A percentile compares a stretch with the other conserved stretches of the same genome.
These are phyloP conservation scores for Xylaria polymorpha DNA, from an alignment of 2,329 filamentous ascomycete genomes.

Conservation along the genomic window DNA sequence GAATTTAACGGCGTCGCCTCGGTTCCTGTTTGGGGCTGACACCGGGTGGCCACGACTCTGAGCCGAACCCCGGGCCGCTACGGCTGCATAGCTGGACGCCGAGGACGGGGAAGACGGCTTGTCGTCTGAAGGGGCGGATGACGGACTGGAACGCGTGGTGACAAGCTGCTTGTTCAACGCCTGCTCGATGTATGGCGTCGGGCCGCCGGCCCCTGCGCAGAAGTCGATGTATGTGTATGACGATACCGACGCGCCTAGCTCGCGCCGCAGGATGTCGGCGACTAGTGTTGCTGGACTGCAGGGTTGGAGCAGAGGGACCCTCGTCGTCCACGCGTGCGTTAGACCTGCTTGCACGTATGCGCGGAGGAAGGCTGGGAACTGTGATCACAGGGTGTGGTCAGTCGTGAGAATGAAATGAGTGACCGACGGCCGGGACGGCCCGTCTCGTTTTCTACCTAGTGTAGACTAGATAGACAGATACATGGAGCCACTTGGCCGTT, in stretches of 20 bases:
- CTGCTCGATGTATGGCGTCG: constrained; percentile 72
- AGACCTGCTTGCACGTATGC: constrained; percentile 73
- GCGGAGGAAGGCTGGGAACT: constrained; percentile 75
- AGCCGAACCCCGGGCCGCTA: constrained; percentile 12
- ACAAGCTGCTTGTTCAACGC: constrained; percentile 63
- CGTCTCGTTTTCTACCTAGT: neutral
- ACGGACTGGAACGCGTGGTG: constrained; percentile 31
- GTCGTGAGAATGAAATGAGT: neutral
- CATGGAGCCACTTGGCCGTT: neutral
- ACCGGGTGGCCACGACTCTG: neutral
- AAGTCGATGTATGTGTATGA: constrained; percentile 78
- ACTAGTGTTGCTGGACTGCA: constrained; percentile 70
- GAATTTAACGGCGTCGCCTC: constrained; percentile 60
- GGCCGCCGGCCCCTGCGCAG: constrained; percentile 79
- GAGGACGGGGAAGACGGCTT: neutral
- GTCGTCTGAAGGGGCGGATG: neutral
- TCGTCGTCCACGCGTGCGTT: constrained; percentile 70
- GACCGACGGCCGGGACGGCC: constrained; percentile 2
- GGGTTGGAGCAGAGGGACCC: constrained; percentile 67
- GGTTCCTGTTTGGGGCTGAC: neutral
- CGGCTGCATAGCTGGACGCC: constrained; percentile 44
- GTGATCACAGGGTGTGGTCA: constrained; percentile 19
- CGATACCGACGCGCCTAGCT: constrained; percentile 60
- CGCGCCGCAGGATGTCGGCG: constrained; percentile 64
- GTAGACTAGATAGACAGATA: neutral